Conservation (phyloP, 2,329 filamentous ascomycete species). For the Bipolaris bicolor region DNA sequence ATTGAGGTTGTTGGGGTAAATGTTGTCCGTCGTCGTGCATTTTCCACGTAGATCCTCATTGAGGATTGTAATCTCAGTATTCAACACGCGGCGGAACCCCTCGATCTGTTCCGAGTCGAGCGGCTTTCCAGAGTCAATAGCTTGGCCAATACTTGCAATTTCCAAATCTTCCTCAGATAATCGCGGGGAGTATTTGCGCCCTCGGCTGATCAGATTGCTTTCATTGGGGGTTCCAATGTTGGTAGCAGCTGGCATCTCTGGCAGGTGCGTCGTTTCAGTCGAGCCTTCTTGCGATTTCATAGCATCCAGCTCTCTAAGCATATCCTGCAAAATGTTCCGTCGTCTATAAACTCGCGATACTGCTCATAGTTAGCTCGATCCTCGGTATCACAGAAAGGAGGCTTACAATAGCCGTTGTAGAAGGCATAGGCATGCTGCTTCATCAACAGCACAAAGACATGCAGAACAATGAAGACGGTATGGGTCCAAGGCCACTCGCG, state of each 20-base stretch:
- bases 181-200: constrained; percentile 52
- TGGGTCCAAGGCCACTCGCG: constrained; percentile 85
- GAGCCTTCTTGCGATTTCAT: constrained; percentile 55
- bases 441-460: constrained; percentile 78
- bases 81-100: constrained; percentile 69
- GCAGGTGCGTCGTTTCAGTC: constrained; percentile 29
- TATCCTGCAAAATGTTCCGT: constrained; percentile 51
- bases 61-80: constrained; percentile 69
- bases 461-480: constrained; percentile 77
- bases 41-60: constrained; percentile 70
- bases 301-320: constrained; percentile 64
- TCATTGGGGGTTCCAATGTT: constrained; percentile 20
- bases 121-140: constrained; percentile 66
- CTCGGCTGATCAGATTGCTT: constrained; percentile 31
- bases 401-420: constrained; percentile 72
- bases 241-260: constrained; percentile 16
- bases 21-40: constrained; percentile 54
- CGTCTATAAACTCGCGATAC: constrained; percentile 59
- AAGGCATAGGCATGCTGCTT: constrained; percentile 83
- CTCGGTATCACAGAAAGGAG: background rate
- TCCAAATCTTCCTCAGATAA: constrained; percentile 59
- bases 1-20: constrained; percentile 74
- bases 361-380: constrained; percentile 4
- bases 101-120: constrained; percentile 67
- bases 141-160: constrained; percentile 65